Percentiles rank a stretch among this genome's conserved stretches.
These are phyloP conservation scores for Tetrahymena elliotti DNA, from an alignment of 73 alveolate species.

Conservation along the genomic window DNA sequence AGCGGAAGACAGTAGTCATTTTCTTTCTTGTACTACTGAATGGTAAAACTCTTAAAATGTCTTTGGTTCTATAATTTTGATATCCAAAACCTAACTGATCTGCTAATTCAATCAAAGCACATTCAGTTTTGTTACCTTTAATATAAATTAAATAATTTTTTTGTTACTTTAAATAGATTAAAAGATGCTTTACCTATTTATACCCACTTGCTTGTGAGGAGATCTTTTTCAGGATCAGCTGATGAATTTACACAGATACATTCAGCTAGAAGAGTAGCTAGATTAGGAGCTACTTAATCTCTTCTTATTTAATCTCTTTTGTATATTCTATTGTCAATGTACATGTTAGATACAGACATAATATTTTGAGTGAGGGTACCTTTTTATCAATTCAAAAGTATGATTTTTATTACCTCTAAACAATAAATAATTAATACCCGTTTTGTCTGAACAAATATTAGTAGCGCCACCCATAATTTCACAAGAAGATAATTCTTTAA, in stretches of 20 bases:
- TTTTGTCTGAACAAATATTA: constrained; percentile 89
- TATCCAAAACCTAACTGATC: constrained; percentile 28
- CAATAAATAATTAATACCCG: constrained; percentile 1
- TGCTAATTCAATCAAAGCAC: constrained; percentile 47
- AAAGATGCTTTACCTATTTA: background rate
- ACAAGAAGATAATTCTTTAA: constrained; percentile 84
- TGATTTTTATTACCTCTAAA: background rate
- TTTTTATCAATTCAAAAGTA: background rate
- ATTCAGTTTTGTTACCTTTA: constrained; percentile 45
- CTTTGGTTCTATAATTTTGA: constrained; percentile 23
- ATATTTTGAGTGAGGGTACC: constrained; percentile 78
- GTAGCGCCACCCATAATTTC: constrained; percentile 98
- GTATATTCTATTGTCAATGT: constrained; percentile 31
- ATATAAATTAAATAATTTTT: background rate
- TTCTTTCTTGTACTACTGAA: constrained; percentile 77
- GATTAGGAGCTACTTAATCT: constrained; percentile 11
- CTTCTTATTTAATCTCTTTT: constrained; percentile 1
- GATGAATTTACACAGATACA: constrained; percentile 36
- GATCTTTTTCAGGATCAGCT: constrained; percentile 22
- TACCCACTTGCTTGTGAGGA: background rate
- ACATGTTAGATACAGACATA: constrained; percentile 70
- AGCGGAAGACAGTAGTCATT: constrained; percentile 74
- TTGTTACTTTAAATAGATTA: too few species aligned
- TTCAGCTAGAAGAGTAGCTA: constrained; percentile 31
- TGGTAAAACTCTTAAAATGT: constrained; percentile 55